A percentile compares a stretch with the other conserved stretches of the same genome.
These are phyloP conservation scores for Boletellus deceptivus DNA, from an alignment of 1,284 basidiomycete genomes.

Conservation along the genomic window DNA sequence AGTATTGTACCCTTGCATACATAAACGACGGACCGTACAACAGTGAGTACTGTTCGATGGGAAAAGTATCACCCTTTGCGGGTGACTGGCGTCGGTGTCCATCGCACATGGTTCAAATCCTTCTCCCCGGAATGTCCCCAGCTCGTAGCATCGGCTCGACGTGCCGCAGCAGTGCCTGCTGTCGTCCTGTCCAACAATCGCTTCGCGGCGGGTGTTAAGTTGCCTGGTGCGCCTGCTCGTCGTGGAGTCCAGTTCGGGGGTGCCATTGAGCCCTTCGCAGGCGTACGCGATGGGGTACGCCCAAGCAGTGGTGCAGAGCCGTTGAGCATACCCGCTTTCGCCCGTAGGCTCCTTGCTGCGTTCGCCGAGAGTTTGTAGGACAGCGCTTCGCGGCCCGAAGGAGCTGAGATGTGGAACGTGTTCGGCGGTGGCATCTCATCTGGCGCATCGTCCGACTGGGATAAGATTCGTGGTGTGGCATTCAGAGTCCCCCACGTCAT, in stretches of 20 bases:
- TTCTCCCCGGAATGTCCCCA: constrained; percentile 61
- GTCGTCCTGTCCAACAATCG: constrained; percentile 71
- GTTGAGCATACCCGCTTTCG: constrained; percentile 63
- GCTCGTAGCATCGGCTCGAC: constrained; percentile 70
- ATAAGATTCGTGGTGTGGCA: constrained; percentile 82
- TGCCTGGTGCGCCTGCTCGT: constrained; percentile 61
- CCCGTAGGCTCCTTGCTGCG: constrained; percentile 65
- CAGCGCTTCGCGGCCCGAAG: constrained; percentile 71
- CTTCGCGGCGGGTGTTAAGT: constrained; percentile 78
- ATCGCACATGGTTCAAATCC: constrained; percentile 63
- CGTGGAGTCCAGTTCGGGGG: constrained; percentile 71
- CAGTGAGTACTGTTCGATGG: constrained; percentile 1
- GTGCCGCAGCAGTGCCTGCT: constrained; percentile 55
- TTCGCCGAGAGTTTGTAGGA: constrained; percentile 75
- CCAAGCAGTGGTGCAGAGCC: constrained; percentile 38
- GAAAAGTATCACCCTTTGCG: constrained; percentile 19
- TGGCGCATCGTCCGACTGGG: constrained; percentile 56
- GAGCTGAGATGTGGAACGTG: constrained; percentile 70
- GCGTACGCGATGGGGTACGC: constrained; percentile 31
- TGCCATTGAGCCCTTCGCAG: constrained; percentile 50
- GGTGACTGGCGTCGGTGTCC: constrained; percentile 73
- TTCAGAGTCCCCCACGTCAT: constrained; percentile 93
- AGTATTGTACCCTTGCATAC: constrained; percentile 15
- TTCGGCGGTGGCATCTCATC: constrained; percentile 49
- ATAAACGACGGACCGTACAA: background rate